Evolutionary conservation across 495 filamentous ascomycete species (phyloP), one percentile per base, ranked within the genome.

Genomic region (Podospora fimiseda): DNA sequence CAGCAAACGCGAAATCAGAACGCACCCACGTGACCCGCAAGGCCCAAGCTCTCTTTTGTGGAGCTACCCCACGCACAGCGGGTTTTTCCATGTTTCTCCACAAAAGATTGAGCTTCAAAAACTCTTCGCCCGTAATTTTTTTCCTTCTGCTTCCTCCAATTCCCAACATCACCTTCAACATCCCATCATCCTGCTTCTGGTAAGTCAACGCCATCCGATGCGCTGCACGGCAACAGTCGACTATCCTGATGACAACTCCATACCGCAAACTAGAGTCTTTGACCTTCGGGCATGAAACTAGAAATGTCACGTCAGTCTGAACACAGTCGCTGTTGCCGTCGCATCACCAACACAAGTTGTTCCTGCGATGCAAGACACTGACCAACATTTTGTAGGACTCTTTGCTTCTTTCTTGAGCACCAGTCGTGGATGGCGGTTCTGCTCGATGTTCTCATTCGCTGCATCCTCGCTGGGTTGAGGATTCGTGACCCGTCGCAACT

Each of bases 221-320:
- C 50, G 48, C 22, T 42, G 38, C 50, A 36, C 23, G 43, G 24
- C 52, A 47, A 38, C 43, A 43, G 41, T 47, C 50, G 50, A 22
- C 52, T 69, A 63, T 60, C 51, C 59, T 81, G 78, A 81, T 80
- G 78, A 81, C 71, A 81, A 53, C 43, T 67, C 78, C 80, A 90
- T 87, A 92, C 90, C 85, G 82, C 88, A 91, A 97, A 97, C 92
- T 97, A 97, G 92, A 97, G 92, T 97, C 92, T 97, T 96, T 97
- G 92, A 97, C 87, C 65, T 78, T 9, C 76, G 86, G 86, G 82
- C 38, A 89, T 95, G 93, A 92, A 96, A 92, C 85, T 86, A 70
- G 64, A 74, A 82, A 85, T 89, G 88, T 85, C 86, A 97, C 92
- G 92, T 97, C 92, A 97, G 92, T 90, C 92, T 97, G 92, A 97